Conservation (phyloP, 1,139 yeast genomes). For the Lodderomyces pseudojiufengensis region DNA sequence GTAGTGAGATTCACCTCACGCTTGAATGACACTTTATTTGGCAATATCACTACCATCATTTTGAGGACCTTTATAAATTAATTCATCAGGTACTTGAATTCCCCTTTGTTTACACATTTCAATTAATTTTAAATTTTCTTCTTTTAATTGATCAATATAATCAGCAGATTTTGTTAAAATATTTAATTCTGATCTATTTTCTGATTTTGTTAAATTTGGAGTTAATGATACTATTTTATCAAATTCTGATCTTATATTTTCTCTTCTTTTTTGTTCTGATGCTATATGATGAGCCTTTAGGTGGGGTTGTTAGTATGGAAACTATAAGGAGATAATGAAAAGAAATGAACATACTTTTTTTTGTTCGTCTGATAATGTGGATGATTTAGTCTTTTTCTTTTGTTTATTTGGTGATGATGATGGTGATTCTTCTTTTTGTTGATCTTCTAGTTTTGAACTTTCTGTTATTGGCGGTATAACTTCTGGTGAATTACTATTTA, state of each 20-base stretch:
- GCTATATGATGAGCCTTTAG: constrained; percentile 49
- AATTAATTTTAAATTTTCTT: constrained; percentile 36
- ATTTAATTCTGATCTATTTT: constrained; percentile 43
- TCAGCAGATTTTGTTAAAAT: constrained; percentile 47
- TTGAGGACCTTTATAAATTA: constrained; percentile 37
- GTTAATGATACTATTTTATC: constrained; percentile 43
- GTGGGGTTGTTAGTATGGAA: constrained; percentile 8
- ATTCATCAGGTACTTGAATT: constrained; percentile 35
- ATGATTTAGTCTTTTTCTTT: constrained; percentile 23
- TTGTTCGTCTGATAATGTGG: constrained; percentile 42
- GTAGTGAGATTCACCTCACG: too few relatives aligned
- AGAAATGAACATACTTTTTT: constrained; percentile 45
- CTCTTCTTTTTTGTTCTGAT: constrained; percentile 48
- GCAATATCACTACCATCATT: constrained; percentile 18
- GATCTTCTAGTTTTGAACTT: background rate
- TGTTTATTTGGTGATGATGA: constrained; percentile 4
- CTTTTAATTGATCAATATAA: constrained; percentile 39
- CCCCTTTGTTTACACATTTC: constrained; percentile 34
- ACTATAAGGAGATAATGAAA: too few relatives aligned
- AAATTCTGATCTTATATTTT: constrained; percentile 45
- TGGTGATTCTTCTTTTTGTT: background rate
- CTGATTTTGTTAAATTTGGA: constrained; percentile 40
- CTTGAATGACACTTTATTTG: too few relatives aligned
- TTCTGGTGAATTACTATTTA: constrained; percentile 5
- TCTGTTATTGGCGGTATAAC: background rate